Evolutionary conservation across 768 basidiomycete species (phyloP).

Genomic region (Brasilioporus rufonigricans): DNA sequence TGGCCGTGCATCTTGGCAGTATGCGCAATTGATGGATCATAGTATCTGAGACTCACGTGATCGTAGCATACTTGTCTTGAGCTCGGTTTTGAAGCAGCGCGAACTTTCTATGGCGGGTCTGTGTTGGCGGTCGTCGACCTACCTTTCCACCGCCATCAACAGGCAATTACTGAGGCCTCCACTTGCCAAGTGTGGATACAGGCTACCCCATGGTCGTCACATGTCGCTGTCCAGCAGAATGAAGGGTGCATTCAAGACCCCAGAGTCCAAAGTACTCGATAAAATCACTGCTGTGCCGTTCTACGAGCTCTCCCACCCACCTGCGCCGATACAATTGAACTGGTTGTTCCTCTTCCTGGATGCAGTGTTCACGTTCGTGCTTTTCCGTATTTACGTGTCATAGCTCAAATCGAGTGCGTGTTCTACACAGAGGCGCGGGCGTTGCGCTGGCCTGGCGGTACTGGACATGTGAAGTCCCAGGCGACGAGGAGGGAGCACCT

Average conservation of each 20-base stretch:
- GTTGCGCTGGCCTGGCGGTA: constrained; percentile 28
- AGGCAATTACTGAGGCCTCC: background rate
- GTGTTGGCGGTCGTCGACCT: constrained; percentile 9
- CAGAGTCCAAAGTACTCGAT: constrained; percentile 17
- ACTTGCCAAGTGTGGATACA: background rate
- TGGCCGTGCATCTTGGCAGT: too few species aligned
- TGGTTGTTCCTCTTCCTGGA: constrained; percentile 30
- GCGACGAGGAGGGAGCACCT: constrained; percentile 12
- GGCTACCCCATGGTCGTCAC: constrained; percentile 2
- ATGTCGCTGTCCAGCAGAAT: constrained; percentile 10
- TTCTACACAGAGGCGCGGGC: constrained; percentile 25
- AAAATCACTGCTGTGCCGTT: constrained; percentile 23
- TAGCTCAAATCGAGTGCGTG: background rate
- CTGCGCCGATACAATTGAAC: constrained; percentile 22
- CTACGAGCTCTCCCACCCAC: constrained; percentile 22
- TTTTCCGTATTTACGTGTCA: background rate
- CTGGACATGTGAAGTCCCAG: constrained; percentile 22
- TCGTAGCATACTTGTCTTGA: background rate
- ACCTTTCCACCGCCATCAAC: background rate
- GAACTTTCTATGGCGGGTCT: constrained; percentile 8
- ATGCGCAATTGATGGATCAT: background rate
- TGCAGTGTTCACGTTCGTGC: constrained; percentile 30
- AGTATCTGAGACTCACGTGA: constrained; percentile 3
- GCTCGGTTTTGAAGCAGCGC: background rate
- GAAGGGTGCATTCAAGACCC: constrained; percentile 7